A percentile compares a stretch with the other conserved stretches of the same genome.
phyloP scores from a whole-genome alignment of 2,329 filamentous ascomycete species.

The Aspergillus costaricaensis region DNA sequence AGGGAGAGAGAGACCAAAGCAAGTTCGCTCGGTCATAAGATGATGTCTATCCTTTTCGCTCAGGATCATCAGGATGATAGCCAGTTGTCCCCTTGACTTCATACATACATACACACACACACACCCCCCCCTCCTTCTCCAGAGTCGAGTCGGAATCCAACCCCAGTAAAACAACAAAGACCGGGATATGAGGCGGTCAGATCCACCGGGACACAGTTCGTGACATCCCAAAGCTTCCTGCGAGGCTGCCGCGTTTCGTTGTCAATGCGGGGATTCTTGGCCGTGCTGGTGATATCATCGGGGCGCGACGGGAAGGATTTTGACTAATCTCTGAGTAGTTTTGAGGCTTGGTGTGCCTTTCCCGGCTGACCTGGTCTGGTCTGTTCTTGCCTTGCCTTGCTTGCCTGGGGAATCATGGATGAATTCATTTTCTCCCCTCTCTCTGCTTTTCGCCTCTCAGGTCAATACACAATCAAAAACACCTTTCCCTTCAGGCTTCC shows the following conservation, averaged over 20 bases:
- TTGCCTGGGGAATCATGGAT: not conserved
- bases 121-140: not conserved
- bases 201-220: conserved; percentile 1
- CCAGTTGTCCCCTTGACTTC: not conserved
- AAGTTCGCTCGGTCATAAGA: conserved; percentile 4
- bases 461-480: not conserved
- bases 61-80: not conserved
- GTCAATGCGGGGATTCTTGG: conserved; percentile 9
- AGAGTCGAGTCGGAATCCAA: not conserved
- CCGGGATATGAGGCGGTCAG: not conserved
- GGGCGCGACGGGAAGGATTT: conserved; percentile 2
- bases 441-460: not conserved
- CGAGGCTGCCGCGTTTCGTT: not conserved
- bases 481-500: not conserved
- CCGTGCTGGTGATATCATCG: conserved; percentile 10
- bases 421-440: not conserved
- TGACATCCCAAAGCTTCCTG: not conserved
- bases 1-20: not conserved
- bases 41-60: not conserved
- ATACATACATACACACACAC: not conserved
- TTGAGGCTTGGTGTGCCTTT: not conserved
- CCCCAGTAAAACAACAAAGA: not conserved
- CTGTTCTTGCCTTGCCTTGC: not conserved
- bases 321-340: not conserved
- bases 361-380: not conserved